Percentiles rank a stretch among this genome's conserved stretches.
These are phyloP conservation scores for Blastocystis sp. DNA, from an alignment of 352 stramenopile species.

Conservation along the genomic window DNA sequence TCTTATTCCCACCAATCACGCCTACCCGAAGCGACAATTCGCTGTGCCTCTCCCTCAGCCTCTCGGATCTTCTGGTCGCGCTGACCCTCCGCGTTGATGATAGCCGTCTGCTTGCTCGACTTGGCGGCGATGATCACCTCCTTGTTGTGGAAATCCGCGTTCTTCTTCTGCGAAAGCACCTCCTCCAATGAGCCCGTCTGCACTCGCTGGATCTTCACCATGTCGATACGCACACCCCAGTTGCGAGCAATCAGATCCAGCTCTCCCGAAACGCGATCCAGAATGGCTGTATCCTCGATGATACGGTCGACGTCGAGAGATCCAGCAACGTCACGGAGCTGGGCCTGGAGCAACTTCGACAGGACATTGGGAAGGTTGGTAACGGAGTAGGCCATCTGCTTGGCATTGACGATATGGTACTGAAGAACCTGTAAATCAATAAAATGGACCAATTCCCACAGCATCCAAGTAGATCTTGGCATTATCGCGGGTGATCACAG, in stretches of 20 bases:
- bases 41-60: constrained; percentile 60
- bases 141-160: constrained; percentile 63
- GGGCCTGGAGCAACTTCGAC: constrained; percentile 60
- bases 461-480: constrained; percentile 61
- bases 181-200: constrained; percentile 59
- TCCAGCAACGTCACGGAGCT: constrained; percentile 62
- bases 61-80: constrained; percentile 61
- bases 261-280: constrained; percentile 60
- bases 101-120: constrained; percentile 60
- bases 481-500: constrained; percentile 62
- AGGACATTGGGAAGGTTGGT: constrained; percentile 61
- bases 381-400: constrained; percentile 62
- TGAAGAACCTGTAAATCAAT: constrained; percentile 57
- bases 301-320: constrained; percentile 62
- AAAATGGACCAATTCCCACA: background rate
- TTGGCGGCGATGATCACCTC: constrained; percentile 62
- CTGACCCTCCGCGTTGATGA: constrained; percentile 62
- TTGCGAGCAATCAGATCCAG: constrained; percentile 58
- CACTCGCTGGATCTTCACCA: constrained; percentile 63
- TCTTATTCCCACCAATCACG: background rate
- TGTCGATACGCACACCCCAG: constrained; percentile 61
- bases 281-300: constrained; percentile 61
- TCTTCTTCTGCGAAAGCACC: constrained; percentile 61
- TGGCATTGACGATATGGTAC: constrained; percentile 60
- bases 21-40: constrained; percentile 58